These are phyloP conservation scores for Taphrina populina DNA, from an alignment of 1,139 yeast species.

Conservation along the genomic window DNA sequence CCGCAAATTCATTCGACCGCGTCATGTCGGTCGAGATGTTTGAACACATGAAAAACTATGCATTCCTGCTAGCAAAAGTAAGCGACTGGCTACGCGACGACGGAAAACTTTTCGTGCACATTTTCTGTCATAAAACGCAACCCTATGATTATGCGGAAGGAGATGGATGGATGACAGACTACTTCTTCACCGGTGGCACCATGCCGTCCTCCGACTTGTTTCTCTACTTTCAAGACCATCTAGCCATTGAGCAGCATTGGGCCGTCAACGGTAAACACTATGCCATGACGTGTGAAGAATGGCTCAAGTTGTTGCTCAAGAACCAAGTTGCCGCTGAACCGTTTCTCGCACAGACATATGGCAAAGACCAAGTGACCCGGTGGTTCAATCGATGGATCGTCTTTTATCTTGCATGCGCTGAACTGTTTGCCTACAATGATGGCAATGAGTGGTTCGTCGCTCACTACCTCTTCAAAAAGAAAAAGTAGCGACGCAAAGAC, in stretches of 20 bases:
- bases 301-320: conserved; percentile 30
- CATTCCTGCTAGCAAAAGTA: conserved; percentile 27
- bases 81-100: conserved; percentile 31
- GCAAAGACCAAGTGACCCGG: conserved; percentile 26
- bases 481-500: conserved; percentile 11
- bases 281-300: conserved; percentile 33
- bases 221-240: conserved; percentile 31
- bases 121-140: conserved; percentile 32
- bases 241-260: conserved; percentile 33
- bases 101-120: conserved; percentile 33
- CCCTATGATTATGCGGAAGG: conserved; percentile 34
- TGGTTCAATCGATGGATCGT: conserved; percentile 35
- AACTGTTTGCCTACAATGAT: conserved; percentile 31
- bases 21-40: conserved; percentile 35
- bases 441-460: conserved; percentile 34
- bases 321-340: conserved; percentile 29
- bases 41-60: conserved; percentile 34
- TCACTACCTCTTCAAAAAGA: conserved; percentile 32
- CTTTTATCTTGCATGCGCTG: conserved; percentile 34
- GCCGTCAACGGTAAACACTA: conserved; percentile 33
- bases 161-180: conserved; percentile 34
- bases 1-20: conserved; percentile 25
- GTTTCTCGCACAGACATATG: conserved; percentile 24
- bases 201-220: conserved; percentile 33
- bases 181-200: conserved; percentile 35